These are phyloP conservation scores for Claviceps paspali DNA, from an alignment of 2,329 filamentous ascomycete species.

Conservation along the genomic window DNA sequence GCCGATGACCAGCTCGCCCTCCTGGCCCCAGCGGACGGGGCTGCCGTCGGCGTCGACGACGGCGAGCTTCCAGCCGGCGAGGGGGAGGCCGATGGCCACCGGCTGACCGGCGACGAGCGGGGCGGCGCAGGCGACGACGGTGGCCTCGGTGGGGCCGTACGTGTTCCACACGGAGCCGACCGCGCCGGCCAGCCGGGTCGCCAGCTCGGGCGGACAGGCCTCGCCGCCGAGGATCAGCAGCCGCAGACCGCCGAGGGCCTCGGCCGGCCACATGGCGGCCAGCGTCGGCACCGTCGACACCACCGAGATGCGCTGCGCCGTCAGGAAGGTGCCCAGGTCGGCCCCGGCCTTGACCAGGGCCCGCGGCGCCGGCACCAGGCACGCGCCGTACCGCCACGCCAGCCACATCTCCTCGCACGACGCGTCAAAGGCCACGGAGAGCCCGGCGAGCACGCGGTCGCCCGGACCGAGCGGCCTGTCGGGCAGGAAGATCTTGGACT, in stretches of 20 bases:
- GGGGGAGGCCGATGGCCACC: constrained; percentile 10
- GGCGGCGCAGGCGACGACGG: constrained; percentile 11
- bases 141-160: constrained; percentile 13
- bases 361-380: constrained; percentile 10
- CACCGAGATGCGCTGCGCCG: constrained; percentile 9
- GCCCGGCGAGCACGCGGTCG: constrained; percentile 11
- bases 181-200: constrained; percentile 7
- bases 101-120: constrained; percentile 8
- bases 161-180: constrained; percentile 11
- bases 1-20: constrained; percentile 12
- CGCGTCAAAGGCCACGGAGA: constrained; percentile 11
- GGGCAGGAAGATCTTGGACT: constrained; percentile 9
- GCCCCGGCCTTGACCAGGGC: constrained; percentile 10
- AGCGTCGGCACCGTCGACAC: constrained; percentile 12
- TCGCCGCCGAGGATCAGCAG: constrained; percentile 12
- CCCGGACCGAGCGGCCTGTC: constrained; percentile 9
- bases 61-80: constrained; percentile 11
- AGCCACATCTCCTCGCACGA: constrained; percentile 13
- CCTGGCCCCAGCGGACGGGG: constrained; percentile 20
- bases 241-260: constrained; percentile 9
- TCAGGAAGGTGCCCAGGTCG: constrained; percentile 9
- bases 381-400: constrained; percentile 11
- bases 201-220: constrained; percentile 10
- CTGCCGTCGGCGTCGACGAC: constrained; percentile 24
- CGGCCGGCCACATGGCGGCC: constrained; percentile 11